A percentile compares a stretch with the other conserved stretches of the same genome.
Evolutionary conservation across 2,329 filamentous ascomycete species (phyloP).

Genomic region (Knoxdaviesia proteae): DNA sequence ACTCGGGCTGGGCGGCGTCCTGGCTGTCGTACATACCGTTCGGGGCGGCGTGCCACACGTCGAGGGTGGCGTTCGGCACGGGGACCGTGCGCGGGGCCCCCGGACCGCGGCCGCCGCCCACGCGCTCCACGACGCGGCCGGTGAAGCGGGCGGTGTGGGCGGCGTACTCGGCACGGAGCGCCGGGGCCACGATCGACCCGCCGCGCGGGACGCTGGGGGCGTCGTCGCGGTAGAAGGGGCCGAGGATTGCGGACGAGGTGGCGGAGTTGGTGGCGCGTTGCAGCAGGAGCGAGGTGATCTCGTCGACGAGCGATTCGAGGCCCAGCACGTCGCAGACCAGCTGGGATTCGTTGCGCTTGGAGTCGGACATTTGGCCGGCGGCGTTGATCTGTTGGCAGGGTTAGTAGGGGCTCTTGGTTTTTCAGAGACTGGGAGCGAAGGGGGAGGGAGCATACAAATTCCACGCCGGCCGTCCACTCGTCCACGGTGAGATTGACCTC

Average conservation of each 20-base stretch:
- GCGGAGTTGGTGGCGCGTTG: conserved; percentile 23
- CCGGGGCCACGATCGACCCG: conserved; percentile 34
- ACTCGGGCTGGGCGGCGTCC: conserved; percentile 46
- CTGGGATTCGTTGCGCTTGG: conserved; percentile 53
- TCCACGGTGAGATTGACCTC: conserved; percentile 45
- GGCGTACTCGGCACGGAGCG: conserved; percentile 19
- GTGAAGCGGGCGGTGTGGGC: conserved; percentile 40
- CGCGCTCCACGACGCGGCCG: conserved; percentile 32
- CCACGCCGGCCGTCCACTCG: conserved; percentile 44
- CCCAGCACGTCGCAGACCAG: conserved; percentile 54
- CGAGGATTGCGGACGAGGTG: conserved; percentile 62
- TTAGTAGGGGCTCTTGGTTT: conserved; percentile 2
- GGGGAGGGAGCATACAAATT: conserved; percentile 23
- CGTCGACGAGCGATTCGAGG: conserved; percentile 58
- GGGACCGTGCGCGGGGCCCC: conserved; percentile 13
- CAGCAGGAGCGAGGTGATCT: conserved; percentile 49
- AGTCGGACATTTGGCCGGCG: conserved; percentile 47
- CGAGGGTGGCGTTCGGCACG: conserved; percentile 43
- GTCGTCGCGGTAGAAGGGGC: conserved; percentile 64
- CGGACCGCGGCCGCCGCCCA: not conserved
- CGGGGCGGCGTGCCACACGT: conserved; percentile 63
- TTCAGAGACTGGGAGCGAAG: not conserved
- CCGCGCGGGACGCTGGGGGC: conserved; percentile 52
- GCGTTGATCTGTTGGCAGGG: conserved; percentile 19
- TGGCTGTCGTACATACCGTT: conserved; percentile 57